Evolutionary conservation across 352 stramenopile species (phyloP).

Genomic region (Phytophthora tubulina): DNA sequence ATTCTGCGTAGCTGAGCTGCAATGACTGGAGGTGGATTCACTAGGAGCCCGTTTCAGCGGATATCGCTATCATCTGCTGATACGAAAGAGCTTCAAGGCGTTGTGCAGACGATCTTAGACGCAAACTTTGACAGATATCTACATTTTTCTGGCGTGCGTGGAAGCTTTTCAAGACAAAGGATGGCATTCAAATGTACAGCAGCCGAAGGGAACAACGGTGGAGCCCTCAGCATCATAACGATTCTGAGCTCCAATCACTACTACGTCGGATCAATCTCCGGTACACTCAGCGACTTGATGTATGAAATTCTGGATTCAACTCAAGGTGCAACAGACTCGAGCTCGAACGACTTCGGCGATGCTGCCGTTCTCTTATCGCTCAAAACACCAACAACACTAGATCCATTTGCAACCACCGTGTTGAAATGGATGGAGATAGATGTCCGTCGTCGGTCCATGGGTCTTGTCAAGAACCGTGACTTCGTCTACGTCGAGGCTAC

Average conservation of each 20-base stretch:
- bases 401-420: slow-evolving; percentile 45
- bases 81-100: slow-evolving; percentile 24
- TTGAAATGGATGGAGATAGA: slow-evolving; percentile 50
- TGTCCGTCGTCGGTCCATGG: slow-evolving; percentile 44
- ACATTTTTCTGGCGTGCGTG: slow-evolving; percentile 34
- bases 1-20: not conserved
- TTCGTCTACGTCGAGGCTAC: slow-evolving; percentile 60
- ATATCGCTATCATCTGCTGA: slow-evolving; percentile 33
- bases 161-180: slow-evolving; percentile 36
- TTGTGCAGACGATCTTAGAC: slow-evolving; percentile 39
- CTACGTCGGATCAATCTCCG: slow-evolving; percentile 36
- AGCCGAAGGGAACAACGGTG: not conserved
- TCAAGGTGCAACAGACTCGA: not conserved
- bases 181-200: slow-evolving; percentile 31
- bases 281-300: slow-evolving; percentile 50
- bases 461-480: slow-evolving; percentile 51
- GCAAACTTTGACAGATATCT: slow-evolving; percentile 49
- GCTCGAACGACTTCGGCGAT: slow-evolving; percentile 38
- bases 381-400: slow-evolving; percentile 41
- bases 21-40: slow-evolving; percentile 3
- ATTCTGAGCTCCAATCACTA: slow-evolving; percentile 23
- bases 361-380: slow-evolving; percentile 46
- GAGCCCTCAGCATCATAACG: not conserved
- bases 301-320: slow-evolving; percentile 33
- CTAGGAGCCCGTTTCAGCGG: slow-evolving; percentile 33